Evolutionary conservation across 257 asterid species (phyloP), one percentile per base, ranked within the genome.

Genomic region (Parsonsia alboflavescens): DNA sequence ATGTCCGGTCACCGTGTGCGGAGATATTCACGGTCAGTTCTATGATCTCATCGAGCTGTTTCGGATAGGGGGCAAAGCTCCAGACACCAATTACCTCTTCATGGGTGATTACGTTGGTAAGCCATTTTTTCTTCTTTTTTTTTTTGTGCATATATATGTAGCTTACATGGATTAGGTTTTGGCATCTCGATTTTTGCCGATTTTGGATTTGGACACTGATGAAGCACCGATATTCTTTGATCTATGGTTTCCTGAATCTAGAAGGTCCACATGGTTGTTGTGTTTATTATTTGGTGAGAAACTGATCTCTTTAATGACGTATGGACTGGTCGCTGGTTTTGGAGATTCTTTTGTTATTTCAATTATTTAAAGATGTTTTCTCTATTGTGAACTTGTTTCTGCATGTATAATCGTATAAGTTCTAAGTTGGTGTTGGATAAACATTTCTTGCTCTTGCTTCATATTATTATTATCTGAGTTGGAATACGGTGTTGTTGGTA

Each of bases 1-100:
- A 83, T 91, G 97, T 76, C 97, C 96, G n/a, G 96, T 91, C 53
- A 91, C 97, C 30, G 96, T 91, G 66, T 91, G 97, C 81, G 97
- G 97, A 2, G 97, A 91, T 68, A 91, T 91, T 71, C 96, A 91
- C 12, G 96, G 97, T 6, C 97, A 91, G 81, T 91, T 91, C 74
- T 91, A 91, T 78, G 97, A 91, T 85, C 87, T 91, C 64, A 82
- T 91, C 75, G 97, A 91, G 90, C 92, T 91, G 52, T 91, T 91
- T 58, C 83, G 93, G 77, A 91, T 89, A 22, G 97, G 97, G 22
- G 97, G 97, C 73, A 88, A 82, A 36, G 78, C 96, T 66, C 97
- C 96, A 10, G 94, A 91, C 68, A 91, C 97, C 45, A 91, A 91
- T 80, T 91, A 91, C 58, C 96, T 91, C 52, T 91, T 91, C 79